Evolutionary conservation across 2,329 filamentous ascomycete genomes (phyloP).

Genomic region (Diaporthe longicolla): DNA sequence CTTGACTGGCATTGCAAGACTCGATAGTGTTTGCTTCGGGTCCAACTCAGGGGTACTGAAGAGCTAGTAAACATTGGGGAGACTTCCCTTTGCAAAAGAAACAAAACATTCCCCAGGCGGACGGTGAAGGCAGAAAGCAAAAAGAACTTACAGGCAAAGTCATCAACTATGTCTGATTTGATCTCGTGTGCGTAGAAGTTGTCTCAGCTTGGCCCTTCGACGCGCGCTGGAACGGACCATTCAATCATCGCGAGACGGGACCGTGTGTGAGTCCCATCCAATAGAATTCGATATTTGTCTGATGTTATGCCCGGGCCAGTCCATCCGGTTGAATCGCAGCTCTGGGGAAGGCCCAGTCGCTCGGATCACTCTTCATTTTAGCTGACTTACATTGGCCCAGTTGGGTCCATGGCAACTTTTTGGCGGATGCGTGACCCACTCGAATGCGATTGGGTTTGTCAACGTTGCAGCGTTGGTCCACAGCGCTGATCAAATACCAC

Average conservation of each 20-base stretch:
- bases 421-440: neutral
- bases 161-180: too few relatives aligned
- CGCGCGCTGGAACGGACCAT: constrained; percentile 3
- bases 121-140: neutral
- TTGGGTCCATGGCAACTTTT: neutral
- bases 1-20: neutral
- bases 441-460: neutral
- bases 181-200: neutral
- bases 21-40: neutral
- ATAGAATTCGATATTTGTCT: constrained; percentile 6
- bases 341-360: neutral
- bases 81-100: neutral
- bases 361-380: neutral
- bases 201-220: neutral
- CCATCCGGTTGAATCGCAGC: neutral
- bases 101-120: neutral
- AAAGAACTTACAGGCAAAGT: neutral
- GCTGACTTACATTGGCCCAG: constrained; percentile 5
- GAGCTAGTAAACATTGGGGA: neutral
- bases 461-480: neutral
- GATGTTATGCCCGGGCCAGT: neutral
- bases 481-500: neutral
- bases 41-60: neutral
- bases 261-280: constrained; percentile 1
- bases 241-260: constrained; percentile 1